Conservation (phyloP, 805 yeast species). For the Wickerhamomyces mucosus region DNA sequence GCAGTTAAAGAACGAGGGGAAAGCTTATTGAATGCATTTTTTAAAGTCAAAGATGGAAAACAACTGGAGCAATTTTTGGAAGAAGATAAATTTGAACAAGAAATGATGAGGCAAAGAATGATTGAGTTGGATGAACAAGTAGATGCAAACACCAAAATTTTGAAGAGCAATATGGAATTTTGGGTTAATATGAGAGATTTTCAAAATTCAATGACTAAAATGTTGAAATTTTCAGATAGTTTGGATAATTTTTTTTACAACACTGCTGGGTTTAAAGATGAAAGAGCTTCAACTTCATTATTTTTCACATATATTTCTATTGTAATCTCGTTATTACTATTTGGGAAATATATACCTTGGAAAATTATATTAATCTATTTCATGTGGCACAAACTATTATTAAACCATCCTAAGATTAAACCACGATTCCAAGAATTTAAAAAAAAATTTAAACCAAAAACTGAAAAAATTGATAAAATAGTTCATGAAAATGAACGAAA, state of each 20-base stretch:
- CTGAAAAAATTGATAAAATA: constrained; percentile 20
- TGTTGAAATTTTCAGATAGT: constrained; percentile 39
- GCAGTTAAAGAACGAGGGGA: constrained; percentile 43
- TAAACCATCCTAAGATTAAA: constrained; percentile 51
- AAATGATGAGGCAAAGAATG: constrained; percentile 8
- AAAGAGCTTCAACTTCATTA: constrained; percentile 53
- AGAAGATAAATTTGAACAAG: constrained; percentile 4
- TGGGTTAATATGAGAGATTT: constrained; percentile 60
- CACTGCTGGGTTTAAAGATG: constrained; percentile 64
- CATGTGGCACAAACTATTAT: constrained; percentile 46
- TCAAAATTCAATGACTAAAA: constrained; percentile 51
- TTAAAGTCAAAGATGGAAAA: constrained; percentile 24
- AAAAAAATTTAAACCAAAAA: constrained; percentile 16
- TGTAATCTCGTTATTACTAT: constrained; percentile 30
- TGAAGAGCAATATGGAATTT: constrained; percentile 30
- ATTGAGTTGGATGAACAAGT: constrained; percentile 17
- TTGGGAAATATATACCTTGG: constrained; percentile 57
- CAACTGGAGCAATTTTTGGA: constrained; percentile 13
- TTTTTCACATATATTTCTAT: constrained; percentile 32
- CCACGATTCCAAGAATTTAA: constrained; percentile 19
- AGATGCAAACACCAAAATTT: constrained; percentile 11
- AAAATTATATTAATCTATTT: constrained; percentile 40
- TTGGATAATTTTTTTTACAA: constrained; percentile 49
- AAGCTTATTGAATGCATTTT: constrained; percentile 36
- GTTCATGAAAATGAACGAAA: constrained; percentile 29